These are phyloP conservation scores for Candida caryicola DNA, from an alignment of 805 yeast species.

Conservation along the genomic window DNA sequence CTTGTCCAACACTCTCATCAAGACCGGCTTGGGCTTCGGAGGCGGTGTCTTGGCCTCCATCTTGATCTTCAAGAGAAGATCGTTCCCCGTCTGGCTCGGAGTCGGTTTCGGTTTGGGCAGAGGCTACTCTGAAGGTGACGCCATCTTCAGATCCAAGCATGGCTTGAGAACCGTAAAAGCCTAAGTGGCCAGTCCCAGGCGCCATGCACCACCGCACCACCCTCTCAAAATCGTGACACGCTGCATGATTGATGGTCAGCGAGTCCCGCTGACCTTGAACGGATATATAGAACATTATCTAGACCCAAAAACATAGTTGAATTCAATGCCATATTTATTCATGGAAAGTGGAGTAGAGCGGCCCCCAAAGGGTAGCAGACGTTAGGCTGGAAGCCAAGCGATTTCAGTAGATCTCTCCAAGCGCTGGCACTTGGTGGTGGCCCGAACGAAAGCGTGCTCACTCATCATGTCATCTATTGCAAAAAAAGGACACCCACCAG, in stretches of 20 bases:
- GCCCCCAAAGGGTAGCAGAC: too few relatives aligned
- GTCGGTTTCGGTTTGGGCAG: constrained; percentile 97
- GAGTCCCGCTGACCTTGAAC: too few relatives aligned
- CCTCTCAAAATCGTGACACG: too few relatives aligned
- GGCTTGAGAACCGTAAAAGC: constrained; percentile 76
- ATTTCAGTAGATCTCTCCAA: too few relatives aligned
- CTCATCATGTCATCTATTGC: not conserved
- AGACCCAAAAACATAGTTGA: not conserved
- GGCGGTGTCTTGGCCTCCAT: constrained; percentile 94
- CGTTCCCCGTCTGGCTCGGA: constrained; percentile 98
- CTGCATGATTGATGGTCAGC: too few relatives aligned
- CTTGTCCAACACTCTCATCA: constrained; percentile 87
- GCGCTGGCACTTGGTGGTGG: too few relatives aligned
- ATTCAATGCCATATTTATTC: not conserved
- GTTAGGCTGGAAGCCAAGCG: too few relatives aligned
- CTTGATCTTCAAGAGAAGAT: constrained; percentile 84
- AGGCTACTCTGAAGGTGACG: constrained; percentile 98
- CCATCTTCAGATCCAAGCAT: constrained; percentile 80
- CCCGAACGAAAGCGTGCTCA: too few relatives aligned
- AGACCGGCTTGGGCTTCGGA: constrained; percentile 95
- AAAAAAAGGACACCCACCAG: too few relatives aligned
- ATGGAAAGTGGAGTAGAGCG: too few relatives aligned
- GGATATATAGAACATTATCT: not conserved
- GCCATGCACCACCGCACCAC: too few relatives aligned
- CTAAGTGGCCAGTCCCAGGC: constrained; percentile 31